A percentile compares a stretch with the other conserved stretches of the same genome.
These are phyloP conservation scores for Epicoccum sorghinum DNA, from an alignment of 2,329 filamentous ascomycete genomes.

Conservation along the genomic window DNA sequence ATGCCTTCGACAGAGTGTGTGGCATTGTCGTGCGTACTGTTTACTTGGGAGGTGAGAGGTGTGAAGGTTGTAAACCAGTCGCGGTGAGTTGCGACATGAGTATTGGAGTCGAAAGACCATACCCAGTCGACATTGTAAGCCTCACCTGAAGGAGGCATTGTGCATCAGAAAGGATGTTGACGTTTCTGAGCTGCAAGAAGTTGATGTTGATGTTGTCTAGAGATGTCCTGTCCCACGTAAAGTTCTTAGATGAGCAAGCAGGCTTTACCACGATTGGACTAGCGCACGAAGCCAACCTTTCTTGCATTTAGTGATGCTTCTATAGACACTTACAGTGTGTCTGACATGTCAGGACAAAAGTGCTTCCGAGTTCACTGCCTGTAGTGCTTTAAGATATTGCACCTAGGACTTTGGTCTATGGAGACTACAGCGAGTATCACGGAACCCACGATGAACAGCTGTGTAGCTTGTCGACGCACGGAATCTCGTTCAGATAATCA, in stretches of 20 bases:
- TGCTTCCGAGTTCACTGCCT: too few species aligned
- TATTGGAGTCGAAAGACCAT: conserved; percentile 8
- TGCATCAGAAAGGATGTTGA: background rate
- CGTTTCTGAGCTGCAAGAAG: background rate
- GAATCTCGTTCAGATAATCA: too few species aligned
- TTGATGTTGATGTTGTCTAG: background rate
- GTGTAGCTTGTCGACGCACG: too few species aligned
- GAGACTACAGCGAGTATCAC: too few species aligned
- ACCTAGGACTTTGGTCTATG: too few species aligned
- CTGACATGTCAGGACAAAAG: too few species aligned
- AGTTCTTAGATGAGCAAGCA: background rate
- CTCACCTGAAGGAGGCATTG: conserved; percentile 2
- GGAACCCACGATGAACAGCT: too few species aligned
- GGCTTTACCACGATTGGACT: background rate
- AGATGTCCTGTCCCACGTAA: background rate
- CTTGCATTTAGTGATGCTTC: too few species aligned
- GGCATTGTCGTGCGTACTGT: background rate
- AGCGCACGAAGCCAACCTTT: background rate
- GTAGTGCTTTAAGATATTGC: too few species aligned
- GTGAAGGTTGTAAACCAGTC: conserved; percentile 5
- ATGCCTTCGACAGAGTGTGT: conserved; percentile 2
- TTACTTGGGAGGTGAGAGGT: background rate
- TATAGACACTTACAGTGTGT: too few species aligned
- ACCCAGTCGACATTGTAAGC: conserved; percentile 7
- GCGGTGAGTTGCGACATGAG: background rate